Percentiles rank a stretch among this genome's conserved stretches.
These are phyloP conservation scores for Halophytophthora polymorphica DNA, from an alignment of 352 stramenopile genomes.

Conservation along the genomic window DNA sequence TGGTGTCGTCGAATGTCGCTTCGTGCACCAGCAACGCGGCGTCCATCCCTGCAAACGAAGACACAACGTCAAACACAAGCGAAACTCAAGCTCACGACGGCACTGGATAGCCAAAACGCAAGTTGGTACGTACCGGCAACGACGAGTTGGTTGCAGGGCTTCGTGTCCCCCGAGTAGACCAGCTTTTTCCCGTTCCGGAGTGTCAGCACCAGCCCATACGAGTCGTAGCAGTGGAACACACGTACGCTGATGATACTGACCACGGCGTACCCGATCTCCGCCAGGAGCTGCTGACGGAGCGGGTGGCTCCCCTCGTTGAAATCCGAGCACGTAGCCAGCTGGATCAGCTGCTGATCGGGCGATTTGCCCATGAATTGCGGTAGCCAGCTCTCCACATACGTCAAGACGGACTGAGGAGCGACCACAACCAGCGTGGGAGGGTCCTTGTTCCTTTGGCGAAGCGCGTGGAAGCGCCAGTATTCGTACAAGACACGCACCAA, in stretches of 20 bases:
- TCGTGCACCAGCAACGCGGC: conserved; percentile 94
- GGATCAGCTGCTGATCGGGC: conserved; percentile 21
- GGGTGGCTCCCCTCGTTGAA: conserved; percentile 45
- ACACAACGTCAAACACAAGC: neutral
- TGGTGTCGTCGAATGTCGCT: conserved; percentile 96
- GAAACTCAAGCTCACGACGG: neutral
- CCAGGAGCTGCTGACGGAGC: conserved; percentile 23
- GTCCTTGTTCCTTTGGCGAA: conserved; percentile 1
- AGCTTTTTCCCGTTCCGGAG: conserved; percentile 44
- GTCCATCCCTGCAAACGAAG: conserved; percentile 25
- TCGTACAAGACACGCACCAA: conserved; percentile 89
- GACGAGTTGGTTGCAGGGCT: conserved; percentile 79
- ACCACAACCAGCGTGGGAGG: conserved; percentile 32
- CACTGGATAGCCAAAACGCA: neutral
- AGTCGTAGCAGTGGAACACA: conserved; percentile 80
- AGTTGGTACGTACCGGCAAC: conserved; percentile 21
- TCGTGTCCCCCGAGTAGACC: conserved; percentile 94
- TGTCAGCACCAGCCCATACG: conserved; percentile 72
- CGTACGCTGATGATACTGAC: conserved; percentile 49
- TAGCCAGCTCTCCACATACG: conserved; percentile 56
- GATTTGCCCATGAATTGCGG: conserved; percentile 9
- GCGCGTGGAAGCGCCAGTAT: conserved; percentile 32
- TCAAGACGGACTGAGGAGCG: conserved; percentile 50
- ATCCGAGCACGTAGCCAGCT: conserved; percentile 40
- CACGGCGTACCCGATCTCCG: conserved; percentile 29